These are phyloP conservation scores for Boeremia lycopersici DNA, from an alignment of 2,329 filamentous ascomycete species.

Conservation along the genomic window DNA sequence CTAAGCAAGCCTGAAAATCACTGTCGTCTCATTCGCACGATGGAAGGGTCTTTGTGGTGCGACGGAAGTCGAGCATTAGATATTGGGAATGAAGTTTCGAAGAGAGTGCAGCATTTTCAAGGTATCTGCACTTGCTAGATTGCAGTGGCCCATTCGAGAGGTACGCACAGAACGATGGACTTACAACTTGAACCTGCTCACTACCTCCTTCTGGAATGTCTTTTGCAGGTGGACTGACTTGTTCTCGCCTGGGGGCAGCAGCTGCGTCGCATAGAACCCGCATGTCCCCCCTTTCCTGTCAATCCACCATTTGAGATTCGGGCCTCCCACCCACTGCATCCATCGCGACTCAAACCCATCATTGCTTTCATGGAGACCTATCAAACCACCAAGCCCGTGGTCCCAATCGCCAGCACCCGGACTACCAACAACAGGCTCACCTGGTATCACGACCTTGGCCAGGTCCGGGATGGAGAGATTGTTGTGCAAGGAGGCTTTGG, in stretches of 20 bases:
- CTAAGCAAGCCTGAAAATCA: conserved; percentile 1
- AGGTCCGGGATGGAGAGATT: conserved; percentile 6
- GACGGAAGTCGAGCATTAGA: not conserved
- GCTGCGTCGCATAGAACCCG: conserved; percentile 34
- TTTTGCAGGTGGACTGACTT: conserved; percentile 22
- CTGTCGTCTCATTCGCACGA: not conserved
- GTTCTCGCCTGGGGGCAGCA: conserved; percentile 30
- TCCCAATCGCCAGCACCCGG: conserved; percentile 20
- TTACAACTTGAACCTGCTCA: not conserved
- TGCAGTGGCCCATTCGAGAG: no score
- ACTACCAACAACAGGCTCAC: conserved; percentile 18
- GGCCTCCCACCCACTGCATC: conserved; percentile 31
- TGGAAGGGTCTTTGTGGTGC: not conserved
- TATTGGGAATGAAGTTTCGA: no score
- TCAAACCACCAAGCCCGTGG: conserved; percentile 22
- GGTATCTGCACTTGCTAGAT: no score
- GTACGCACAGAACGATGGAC: not conserved
- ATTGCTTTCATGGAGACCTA: conserved; percentile 21
- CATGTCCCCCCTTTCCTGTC: conserved; percentile 32
- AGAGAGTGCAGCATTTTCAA: no score
- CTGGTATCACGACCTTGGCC: conserved; percentile 24
- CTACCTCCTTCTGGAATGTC: conserved; percentile 30
- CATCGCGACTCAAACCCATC: conserved; percentile 19
- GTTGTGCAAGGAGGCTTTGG: conserved; percentile 11
- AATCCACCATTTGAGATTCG: conserved; percentile 36